Base-by-base conservation (phyloP, 2,329 filamentous ascomycete genomes). In the Colletotrichum sidae region DNA sequence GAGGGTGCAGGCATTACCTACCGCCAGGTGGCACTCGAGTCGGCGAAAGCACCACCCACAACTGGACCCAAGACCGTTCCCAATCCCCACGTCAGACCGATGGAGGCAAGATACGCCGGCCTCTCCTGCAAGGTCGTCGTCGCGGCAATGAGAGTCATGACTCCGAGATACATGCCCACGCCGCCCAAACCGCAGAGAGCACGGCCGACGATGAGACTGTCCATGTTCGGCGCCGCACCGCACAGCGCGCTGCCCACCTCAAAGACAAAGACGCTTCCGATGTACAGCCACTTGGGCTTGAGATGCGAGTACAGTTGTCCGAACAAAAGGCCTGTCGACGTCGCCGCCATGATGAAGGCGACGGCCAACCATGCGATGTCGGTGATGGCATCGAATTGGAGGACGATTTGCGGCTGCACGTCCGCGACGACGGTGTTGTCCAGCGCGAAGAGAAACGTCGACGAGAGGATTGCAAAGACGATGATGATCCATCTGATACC, bases 381-480 rank as follows among this genome's bases (percentile, higher is more conserved):
- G 2, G 72, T 62, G 17, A 79, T 68, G 3, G 73, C 68, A n/a
- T 74, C 70, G 50, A 81, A 80, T 2, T 71, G 67, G 12, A 71
- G 66, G 8, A 80, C 72, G 41, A 83, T 78, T 2, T 71, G 66
- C 0, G 77, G 78, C 62, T 83, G 80, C 4, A 84, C 73, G 68
- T 80, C 80, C 3, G 82, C 81, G 1, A 82, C 74, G 57, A 84
- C 80, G 5, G 81, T 84, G 25, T 78, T 82, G 68, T 79, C 77
- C 7, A 80, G 71, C 8, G 77, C 74, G 56, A 80, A 80, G 9
- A 81, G 77, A 34, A 79, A 62, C 15, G 64, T 60, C 2, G 60
- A 68, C 2, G 68, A 62, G 12, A 71, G 51, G 10, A 71, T 59
- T 34, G 65, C 55, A 17, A 64, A 45, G 54, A 71, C 68, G 37